Conservation (phyloP, 2,329 filamentous ascomycete genomes). For the Microdochium trichocladiopsis region DNA sequence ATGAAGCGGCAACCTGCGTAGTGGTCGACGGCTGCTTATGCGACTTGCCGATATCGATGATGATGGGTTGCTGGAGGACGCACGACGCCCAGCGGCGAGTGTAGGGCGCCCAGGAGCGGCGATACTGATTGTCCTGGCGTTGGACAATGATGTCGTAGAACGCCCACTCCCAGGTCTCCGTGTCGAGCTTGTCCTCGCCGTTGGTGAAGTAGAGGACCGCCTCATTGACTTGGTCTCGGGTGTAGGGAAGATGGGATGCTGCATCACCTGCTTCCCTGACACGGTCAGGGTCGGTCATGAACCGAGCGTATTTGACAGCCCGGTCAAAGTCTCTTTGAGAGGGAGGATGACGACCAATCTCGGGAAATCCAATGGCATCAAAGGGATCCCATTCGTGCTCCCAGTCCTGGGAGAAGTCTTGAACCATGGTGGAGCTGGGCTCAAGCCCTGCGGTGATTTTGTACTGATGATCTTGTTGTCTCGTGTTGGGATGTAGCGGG, state of each 20-base stretch:
- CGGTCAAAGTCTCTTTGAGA: neutral
- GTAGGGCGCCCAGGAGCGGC: neutral
- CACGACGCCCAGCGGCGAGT: neutral
- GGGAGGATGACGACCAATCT: neutral
- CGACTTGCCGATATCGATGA: too few species aligned
- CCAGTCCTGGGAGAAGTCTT: too few species aligned
- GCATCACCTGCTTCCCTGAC: neutral
- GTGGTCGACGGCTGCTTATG: too few species aligned
- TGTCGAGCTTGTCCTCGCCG: neutral
- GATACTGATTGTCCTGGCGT: neutral
- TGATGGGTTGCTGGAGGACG: neutral
- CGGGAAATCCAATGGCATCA: neutral
- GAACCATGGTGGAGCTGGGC: too few species aligned
- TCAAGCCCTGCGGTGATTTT: too few species aligned
- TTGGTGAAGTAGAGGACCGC: neutral
- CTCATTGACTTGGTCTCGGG: neutral
- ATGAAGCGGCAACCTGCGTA: too few species aligned
- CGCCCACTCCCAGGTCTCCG: neutral
- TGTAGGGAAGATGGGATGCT: neutral
- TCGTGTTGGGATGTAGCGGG: too few species aligned
- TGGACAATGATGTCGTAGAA: neutral
- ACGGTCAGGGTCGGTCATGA: neutral
- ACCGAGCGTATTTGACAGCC: neutral
- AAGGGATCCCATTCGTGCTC: neutral
- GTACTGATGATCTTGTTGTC: too few species aligned